Percentiles rank a stretch among this genome's conserved stretches.
Evolutionary conservation across 1,284 basidiomycete genomes (phyloP).

Genomic region (Entoloma clypeatum): DNA sequence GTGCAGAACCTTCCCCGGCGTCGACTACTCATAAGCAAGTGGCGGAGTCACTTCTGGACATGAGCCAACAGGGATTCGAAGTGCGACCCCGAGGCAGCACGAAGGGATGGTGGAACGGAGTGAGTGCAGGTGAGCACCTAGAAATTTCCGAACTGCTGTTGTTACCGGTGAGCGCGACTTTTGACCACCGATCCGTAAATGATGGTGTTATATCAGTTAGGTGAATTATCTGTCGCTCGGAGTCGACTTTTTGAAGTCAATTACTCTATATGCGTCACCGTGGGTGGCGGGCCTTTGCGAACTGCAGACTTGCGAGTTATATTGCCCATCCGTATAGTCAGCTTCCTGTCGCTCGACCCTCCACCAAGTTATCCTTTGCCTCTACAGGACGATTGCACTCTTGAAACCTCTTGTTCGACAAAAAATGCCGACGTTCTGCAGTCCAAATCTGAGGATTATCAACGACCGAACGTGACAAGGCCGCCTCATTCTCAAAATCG

Average conservation of each 20-base stretch:
- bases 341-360: constrained; percentile 79
- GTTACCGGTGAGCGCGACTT: constrained; percentile 63
- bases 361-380: constrained; percentile 41
- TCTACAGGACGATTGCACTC: constrained; percentile 12
- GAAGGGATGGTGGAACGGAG: constrained; percentile 86
- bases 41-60: constrained; percentile 61
- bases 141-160: constrained; percentile 63
- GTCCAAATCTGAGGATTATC: neutral
- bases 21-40: constrained; percentile 63
- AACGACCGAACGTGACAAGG: too few species aligned
- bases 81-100: constrained; percentile 77
- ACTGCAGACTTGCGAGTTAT: constrained; percentile 63
- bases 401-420: too few species aligned
- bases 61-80: constrained; percentile 63
- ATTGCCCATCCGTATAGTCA: constrained; percentile 72
- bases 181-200: neutral
- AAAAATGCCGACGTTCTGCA: too few species aligned
- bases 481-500: too few species aligned
- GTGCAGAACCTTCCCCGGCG: constrained; percentile 57
- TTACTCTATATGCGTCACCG: constrained; percentile 71
- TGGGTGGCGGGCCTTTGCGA: constrained; percentile 65
- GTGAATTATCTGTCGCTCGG: constrained; percentile 73
- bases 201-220: constrained; percentile 42
- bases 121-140: constrained; percentile 57
- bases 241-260: constrained; percentile 78